phyloP scores from a whole-genome alignment of 2,329 filamentous ascomycete genomes.

The Fusarium cyanostomum region DNA sequence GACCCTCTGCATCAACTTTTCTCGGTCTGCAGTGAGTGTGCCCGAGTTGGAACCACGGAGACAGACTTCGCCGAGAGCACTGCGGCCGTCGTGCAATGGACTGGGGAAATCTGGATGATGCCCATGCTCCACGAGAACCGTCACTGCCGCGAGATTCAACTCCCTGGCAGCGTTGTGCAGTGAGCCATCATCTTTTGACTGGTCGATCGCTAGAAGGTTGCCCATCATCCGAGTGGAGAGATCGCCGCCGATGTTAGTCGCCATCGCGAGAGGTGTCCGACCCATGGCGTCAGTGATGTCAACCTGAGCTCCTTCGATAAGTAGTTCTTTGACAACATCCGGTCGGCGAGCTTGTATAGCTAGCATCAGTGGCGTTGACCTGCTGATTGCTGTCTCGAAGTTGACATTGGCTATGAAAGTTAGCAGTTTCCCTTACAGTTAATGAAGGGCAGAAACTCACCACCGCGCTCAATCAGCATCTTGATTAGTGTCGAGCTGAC shows the following conservation, averaged over 20 bases:
- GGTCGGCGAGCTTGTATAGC: conserved; percentile 64
- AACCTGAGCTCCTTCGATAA: conserved; percentile 67
- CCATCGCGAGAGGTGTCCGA: conserved; percentile 68
- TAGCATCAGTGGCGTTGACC: conserved; percentile 66
- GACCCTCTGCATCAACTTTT: conserved; percentile 65
- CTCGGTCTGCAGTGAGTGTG: conserved; percentile 56
- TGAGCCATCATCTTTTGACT: conserved; percentile 70
- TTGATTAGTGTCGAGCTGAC: conserved; percentile 68
- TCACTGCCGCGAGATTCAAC: conserved; percentile 65
- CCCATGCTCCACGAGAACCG: conserved; percentile 64
- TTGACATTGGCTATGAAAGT: conserved; percentile 62
- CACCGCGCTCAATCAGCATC: conserved; percentile 60
- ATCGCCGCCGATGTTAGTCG: conserved; percentile 64
- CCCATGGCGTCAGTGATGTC: conserved; percentile 66
- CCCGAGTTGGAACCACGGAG: conserved; percentile 61
- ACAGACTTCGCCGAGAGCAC: conserved; percentile 71
- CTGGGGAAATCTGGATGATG: conserved; percentile 74
- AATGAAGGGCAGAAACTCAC: conserved; percentile 41
- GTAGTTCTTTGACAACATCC: conserved; percentile 66
- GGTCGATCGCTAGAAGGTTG: conserved; percentile 63
- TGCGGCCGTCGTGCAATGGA: conserved; percentile 68
- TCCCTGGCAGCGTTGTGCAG: conserved; percentile 71
- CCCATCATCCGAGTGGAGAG: conserved; percentile 63
- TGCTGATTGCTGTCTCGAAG: conserved; percentile 61
- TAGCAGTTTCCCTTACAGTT: conserved; percentile 11